phyloP scores from a whole-genome alignment of 441 rosid species.

The Syzygium malaccense region DNA sequence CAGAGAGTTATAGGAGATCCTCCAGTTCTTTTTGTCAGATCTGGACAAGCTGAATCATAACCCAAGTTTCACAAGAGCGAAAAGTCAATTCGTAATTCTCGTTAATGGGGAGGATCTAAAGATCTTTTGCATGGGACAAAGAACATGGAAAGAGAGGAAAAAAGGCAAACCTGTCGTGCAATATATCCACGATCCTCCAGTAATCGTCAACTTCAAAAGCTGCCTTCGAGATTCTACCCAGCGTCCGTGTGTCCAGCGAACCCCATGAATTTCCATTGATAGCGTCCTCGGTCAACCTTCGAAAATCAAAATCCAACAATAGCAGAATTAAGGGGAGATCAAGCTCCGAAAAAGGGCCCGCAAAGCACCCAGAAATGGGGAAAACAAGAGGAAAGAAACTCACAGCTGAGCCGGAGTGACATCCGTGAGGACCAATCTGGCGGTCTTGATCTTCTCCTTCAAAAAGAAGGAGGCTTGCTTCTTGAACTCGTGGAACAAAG shows the following conservation, averaged over 20 bases:
- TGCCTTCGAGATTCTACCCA: conserved; percentile 73
- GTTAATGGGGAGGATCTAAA: neutral
- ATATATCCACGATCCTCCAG: conserved; percentile 66
- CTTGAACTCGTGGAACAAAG: conserved; percentile 64
- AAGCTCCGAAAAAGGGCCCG: neutral
- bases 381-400: neutral
- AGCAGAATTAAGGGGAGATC: neutral
- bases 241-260: conserved; percentile 51
- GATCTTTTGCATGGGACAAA: neutral
- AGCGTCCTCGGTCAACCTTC: conserved; percentile 84
- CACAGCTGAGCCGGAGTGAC: conserved; percentile 82
- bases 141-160: neutral
- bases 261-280: conserved; percentile 51
- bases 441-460: conserved; percentile 87
- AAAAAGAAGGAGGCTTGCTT: conserved; percentile 87
- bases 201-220: conserved; percentile 94
- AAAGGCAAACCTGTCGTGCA: conserved; percentile 57
- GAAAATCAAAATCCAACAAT: conserved; percentile 5
- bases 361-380: neutral
- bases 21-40: conserved; percentile 79
- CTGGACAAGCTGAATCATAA: conserved; percentile 36
- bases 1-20: conserved; percentile 65
- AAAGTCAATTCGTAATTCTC: neutral
- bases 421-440: conserved; percentile 81
- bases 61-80: neutral